Base-by-base conservation (phyloP, 2,329 filamentous ascomycete genomes). In the Rhynchosporium agropyri region DNA sequence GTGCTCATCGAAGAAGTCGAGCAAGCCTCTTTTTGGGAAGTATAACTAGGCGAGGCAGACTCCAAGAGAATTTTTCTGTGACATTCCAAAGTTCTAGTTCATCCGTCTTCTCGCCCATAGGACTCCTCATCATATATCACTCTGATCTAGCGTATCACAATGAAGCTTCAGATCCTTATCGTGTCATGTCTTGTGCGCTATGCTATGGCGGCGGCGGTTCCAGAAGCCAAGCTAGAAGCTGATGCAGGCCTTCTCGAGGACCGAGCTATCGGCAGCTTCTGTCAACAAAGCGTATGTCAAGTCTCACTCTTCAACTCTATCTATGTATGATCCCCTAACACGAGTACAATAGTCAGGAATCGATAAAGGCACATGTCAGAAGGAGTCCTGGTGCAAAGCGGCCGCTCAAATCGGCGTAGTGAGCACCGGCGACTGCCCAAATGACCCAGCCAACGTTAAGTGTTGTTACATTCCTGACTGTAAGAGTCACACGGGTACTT, bases 391-490 rank as follows among this genome's bases (percentile, higher is more conserved):
- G 40, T 57, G 54, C 28, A 46, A 36, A 33, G 54, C 54, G 0
- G 8, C 54, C 33, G 54, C 26, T 10, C 40, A 45, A 33, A n/a
- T 45, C 10, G 54, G 54, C 3, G 33, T 57, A 5, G 31, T 46
- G n/a, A 45, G 40, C 54, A 38, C 28, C n/a, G 54, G 54, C 12
- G 54, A 57, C n/a, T 57, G 54, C n/a, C 54, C 54, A 33, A 10
- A 46, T 6, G 54, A 57, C 5, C 40, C 54, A 12, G 12, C 31
- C n/a, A 28, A 57, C 20, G 54, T 57, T 2, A 57, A 57, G 28
- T 57, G 54, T 26, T 57, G 54, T 31, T 45, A 57, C 10, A 48
- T 48, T 33, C 54, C 54, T 20, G 28, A 45, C 15, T 57, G 54
- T 28, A 57, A 45, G 40, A 46, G 54, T 36, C 40, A 48, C 4